Evolutionary conservation across 805 yeast species (phyloP), one percentile per base, ranked within the genome.

Genomic region (Monosporozyma aerobia): DNA sequence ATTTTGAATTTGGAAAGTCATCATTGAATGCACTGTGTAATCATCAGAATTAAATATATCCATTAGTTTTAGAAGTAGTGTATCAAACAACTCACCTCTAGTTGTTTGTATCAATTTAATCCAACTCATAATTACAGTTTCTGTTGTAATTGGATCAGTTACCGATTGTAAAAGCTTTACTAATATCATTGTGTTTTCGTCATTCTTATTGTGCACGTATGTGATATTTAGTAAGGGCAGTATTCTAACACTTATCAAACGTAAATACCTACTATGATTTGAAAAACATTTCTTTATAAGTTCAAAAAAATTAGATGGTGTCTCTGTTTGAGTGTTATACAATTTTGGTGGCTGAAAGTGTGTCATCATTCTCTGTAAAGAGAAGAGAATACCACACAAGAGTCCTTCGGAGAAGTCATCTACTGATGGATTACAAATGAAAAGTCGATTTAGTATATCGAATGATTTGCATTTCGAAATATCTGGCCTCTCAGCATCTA

Each of bases 61-160:
- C 7, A 89, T 75, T 37, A 92, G 65, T 58, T 81, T 81, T 48
- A 85, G 73, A 25, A 88, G 69, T 19, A 87, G 71, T 1, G 81
- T 79, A 63, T 86, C 85, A 44, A 85, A 75, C 61, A 82, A 73
- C 46, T 86, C 90, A 7, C 88, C 94, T 5, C 76, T 74, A 5
- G 83, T 75, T 0, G 83, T 74, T 6, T 78, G 69, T 0, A 87
- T 82, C 37, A 88, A 61, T 50, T 82, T 86, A 1, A 83, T 80
- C 79, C 90, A 80, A 0, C 85, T 75, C 63, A 74, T 72, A 1
- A 81, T 72, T 0, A 80, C 73, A 0, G 85, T 77, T 62, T 85
- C 90, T 8, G 79, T 82, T 49, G 82, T 60, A 53, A 78, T 73
- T 2, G 65, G 60, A 9, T 57, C 57, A 3, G 67, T 64, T 14